Conservation (phyloP, 2,329 filamentous ascomycete species). For the Atkinsonella texensis region DNA sequence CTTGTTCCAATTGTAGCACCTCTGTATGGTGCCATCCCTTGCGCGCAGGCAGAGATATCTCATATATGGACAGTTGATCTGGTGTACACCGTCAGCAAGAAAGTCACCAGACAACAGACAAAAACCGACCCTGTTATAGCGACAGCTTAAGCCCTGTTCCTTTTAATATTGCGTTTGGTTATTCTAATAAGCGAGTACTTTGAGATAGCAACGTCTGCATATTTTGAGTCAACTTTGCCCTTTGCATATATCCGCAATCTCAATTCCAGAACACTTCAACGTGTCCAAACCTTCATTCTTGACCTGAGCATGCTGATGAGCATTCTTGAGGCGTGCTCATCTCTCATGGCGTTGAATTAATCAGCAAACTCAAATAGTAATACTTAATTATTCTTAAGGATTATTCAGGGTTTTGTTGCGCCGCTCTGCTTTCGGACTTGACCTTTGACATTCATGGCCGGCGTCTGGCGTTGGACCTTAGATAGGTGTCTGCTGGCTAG, state of each 20-base stretch:
- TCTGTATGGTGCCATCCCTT: constrained; percentile 55
- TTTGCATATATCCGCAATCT: neutral
- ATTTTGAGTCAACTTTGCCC: too few species aligned
- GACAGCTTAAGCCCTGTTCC: neutral
- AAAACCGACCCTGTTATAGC: constrained; percentile 18
- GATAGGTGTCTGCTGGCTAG: neutral
- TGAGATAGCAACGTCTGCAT: too few species aligned
- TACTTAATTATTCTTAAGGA: neutral
- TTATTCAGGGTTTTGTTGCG: neutral
- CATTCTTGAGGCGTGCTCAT: neutral
- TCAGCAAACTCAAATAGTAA: neutral
- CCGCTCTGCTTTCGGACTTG: neutral
- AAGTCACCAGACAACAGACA: constrained; percentile 42
- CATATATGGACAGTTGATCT: constrained; percentile 60
- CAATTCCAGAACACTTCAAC: neutral
- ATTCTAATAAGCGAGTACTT: too few species aligned
- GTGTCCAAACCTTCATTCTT: neutral
- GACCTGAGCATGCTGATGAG: neutral
- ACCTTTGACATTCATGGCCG: neutral
- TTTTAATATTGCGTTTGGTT: too few species aligned
- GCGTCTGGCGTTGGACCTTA: neutral
- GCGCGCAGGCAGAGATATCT: constrained; percentile 53
- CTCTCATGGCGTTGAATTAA: neutral
- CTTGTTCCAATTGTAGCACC: constrained; percentile 57
- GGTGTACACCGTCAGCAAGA: constrained; percentile 62